phyloP scores from a whole-genome alignment of 192 early-diverging fungal genomes.

The Linnemannia schmuckeri region DNA sequence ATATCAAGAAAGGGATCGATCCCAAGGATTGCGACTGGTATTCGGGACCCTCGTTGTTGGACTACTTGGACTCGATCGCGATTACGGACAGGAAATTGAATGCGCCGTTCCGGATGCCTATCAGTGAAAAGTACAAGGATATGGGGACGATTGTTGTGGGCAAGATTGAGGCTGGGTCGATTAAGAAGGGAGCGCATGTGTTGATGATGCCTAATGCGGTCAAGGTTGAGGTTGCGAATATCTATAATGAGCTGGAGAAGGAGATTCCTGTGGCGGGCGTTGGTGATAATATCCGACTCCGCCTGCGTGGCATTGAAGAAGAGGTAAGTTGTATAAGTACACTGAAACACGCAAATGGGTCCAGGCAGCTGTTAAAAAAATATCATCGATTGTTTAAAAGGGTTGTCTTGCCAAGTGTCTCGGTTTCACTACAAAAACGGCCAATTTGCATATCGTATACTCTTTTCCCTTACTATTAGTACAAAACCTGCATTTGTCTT shows the following conservation, averaged over 20 bases:
- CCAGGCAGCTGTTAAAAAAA: too few relatives aligned
- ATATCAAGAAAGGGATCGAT: conserved; percentile 87
- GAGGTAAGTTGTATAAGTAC: conserved; percentile 62
- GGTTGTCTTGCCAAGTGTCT: too few relatives aligned
- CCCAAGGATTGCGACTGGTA: conserved; percentile 76
- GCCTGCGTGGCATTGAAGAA: conserved; percentile 91
- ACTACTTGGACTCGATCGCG: conserved; percentile 83
- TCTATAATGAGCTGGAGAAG: conserved; percentile 84
- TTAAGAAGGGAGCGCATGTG: conserved; percentile 86
- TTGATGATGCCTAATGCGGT: conserved; percentile 94
- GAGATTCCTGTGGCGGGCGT: conserved; percentile 78
- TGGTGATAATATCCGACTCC: conserved; percentile 93
- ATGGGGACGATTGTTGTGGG: conserved; percentile 95
- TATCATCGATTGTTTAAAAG: not conserved
- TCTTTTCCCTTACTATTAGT: too few relatives aligned
- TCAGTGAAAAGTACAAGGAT: conserved; percentile 95
- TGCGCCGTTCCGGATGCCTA: conserved; percentile 91
- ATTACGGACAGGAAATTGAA: conserved; percentile 86
- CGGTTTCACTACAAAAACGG: too few relatives aligned
- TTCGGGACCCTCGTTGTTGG: conserved; percentile 86
- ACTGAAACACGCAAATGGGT: not conserved
- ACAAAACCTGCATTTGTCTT: not conserved
- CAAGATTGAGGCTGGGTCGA: conserved; percentile 92
- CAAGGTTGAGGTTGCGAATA: conserved; percentile 76
- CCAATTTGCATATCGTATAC: too few relatives aligned